phyloP scores from a whole-genome alignment of 2,329 filamentous ascomycete genomes.

The Macrophomina phaseolina region DNA sequence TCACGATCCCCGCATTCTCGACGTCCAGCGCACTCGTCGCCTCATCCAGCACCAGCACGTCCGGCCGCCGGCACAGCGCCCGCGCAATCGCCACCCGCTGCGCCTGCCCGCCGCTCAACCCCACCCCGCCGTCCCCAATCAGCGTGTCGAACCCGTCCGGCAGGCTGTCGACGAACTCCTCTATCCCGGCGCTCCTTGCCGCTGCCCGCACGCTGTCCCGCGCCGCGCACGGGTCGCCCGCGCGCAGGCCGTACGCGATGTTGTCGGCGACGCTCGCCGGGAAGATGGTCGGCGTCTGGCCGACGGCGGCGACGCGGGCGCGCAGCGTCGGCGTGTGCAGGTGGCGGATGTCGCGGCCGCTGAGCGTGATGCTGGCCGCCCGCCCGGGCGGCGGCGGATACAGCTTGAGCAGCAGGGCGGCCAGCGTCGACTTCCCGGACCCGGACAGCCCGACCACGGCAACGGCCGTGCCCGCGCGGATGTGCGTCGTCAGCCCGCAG shows the following conservation, averaged over 20 bases:
- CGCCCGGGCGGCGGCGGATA: slow-evolving; percentile 51
- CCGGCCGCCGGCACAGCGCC: slow-evolving; percentile 73
- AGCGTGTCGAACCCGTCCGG: slow-evolving; percentile 73
- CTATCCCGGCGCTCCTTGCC: slow-evolving; percentile 67
- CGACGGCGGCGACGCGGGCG: slow-evolving; percentile 68
- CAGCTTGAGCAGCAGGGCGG: slow-evolving; percentile 74
- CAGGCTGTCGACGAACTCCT: slow-evolving; percentile 77
- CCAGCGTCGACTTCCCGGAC: slow-evolving; percentile 88
- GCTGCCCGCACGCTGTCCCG: slow-evolving; percentile 53
- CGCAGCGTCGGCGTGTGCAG: slow-evolving; percentile 68
- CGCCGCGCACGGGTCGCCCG: slow-evolving; percentile 58
- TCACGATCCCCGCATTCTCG: slow-evolving; percentile 68
- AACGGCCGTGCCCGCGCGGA: slow-evolving; percentile 68
- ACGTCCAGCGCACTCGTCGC: slow-evolving; percentile 82
- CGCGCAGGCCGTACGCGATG: slow-evolving; percentile 76
- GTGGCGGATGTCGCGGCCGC: slow-evolving; percentile 59
- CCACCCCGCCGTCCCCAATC: slow-evolving; percentile 72
- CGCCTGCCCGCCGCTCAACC: slow-evolving; percentile 79
- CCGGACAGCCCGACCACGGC: slow-evolving; percentile 86
- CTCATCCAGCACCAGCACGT: slow-evolving; percentile 82
- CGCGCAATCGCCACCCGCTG: slow-evolving; percentile 83
- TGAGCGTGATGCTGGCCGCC: slow-evolving; percentile 61
- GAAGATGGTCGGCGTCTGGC: slow-evolving; percentile 77
- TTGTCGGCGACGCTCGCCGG: slow-evolving; percentile 78
- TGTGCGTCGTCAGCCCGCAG: slow-evolving; percentile 66